Percentiles rank a stretch among this genome's conserved stretches.
Conservation (phyloP, 352 stramenopile species). For the Phytopythium helicoides region DNA sequence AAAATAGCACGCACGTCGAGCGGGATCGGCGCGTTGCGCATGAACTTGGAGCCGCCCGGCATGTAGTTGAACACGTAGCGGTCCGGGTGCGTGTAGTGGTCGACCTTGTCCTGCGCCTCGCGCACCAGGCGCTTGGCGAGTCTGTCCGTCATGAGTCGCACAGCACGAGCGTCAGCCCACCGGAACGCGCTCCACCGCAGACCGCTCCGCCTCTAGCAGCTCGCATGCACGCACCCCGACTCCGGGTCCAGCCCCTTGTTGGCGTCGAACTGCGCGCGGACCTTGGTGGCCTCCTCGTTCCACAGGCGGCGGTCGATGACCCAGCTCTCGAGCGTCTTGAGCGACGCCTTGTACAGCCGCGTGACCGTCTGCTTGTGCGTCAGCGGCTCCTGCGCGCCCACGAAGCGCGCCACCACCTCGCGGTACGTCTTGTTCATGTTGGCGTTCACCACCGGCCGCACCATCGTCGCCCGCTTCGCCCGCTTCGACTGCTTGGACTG, state of each 20-base stretch:
- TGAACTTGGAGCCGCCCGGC: constrained; percentile 98
- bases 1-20: too few species aligned
- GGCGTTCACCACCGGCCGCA: constrained; percentile 61
- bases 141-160: constrained; percentile 22
- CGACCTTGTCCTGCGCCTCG: constrained; percentile 92
- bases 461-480: constrained; percentile 36
- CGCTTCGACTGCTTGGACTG: too few species aligned
- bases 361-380: constrained; percentile 89
- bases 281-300: constrained; percentile 92
- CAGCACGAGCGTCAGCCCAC: constrained; percentile 20
- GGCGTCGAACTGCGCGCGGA: constrained; percentile 92
- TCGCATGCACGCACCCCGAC: constrained; percentile 39
- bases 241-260: constrained; percentile 55
- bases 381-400: constrained; percentile 55
- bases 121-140: constrained; percentile 82
- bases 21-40: constrained; percentile 97
- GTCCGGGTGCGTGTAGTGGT: constrained; percentile 95
- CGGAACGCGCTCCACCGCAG: constrained; percentile 17
- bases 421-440: constrained; percentile 87
- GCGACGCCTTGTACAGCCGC: constrained; percentile 94
- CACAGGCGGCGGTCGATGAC: constrained; percentile 95
- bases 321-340: constrained; percentile 94
- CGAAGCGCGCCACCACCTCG: constrained; percentile 73
- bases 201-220: not conserved
- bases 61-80: constrained; percentile 97